Evolutionary conservation across 2,329 filamentous ascomycete genomes (phyloP), one percentile per base, ranked within the genome.

Genomic region (Fusarium euwallaceae): DNA sequence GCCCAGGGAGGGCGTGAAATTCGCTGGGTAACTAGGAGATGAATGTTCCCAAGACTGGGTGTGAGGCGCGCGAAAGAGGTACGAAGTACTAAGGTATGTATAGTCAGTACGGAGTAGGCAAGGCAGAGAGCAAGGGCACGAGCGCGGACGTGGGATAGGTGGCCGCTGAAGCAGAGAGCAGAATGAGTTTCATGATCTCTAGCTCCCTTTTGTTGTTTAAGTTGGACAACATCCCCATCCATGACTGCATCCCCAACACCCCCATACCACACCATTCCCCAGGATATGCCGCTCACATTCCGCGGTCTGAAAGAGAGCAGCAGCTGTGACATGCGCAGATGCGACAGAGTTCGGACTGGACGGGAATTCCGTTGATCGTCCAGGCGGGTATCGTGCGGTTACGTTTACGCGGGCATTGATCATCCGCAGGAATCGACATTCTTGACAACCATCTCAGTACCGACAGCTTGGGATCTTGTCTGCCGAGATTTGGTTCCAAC

Each of bases 141-240:
- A 43, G 69, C 60, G 65, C 48, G 69, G 56, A 29, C 43, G 45
- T 36, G 63, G 20, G 37, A 73, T 63, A 70, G 48, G 61, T 59
- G 48, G 66, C 65, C 64, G 66, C 67, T 66, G 45, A 65, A 51
- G 37, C 20, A 61, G 32, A 58, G 66, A 59, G 60, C 20, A 37
- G 41, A 58, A 51, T 63, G 43, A 60, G 58, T 67, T 67, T 45
- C 58, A 62, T 67, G 64, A 56, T 60, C 53, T 56, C 45, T 45
- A 43, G 56, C 53, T 41, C 64, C 36, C 55, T 60, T 61, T 66
- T 61, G 67, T 73, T 70, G 73, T 73, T 75, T 76, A 75, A 75
- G 73, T 75, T 73, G 66, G 64, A 63, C 64, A 64, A 73, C 70
- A 69, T 73, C 70, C 73, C 73, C 73, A 36, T 68, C 66, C 36